These are phyloP conservation scores for Fibroporia radiculosa DNA, from an alignment of 768 basidiomycete species.

Conservation along the genomic window DNA sequence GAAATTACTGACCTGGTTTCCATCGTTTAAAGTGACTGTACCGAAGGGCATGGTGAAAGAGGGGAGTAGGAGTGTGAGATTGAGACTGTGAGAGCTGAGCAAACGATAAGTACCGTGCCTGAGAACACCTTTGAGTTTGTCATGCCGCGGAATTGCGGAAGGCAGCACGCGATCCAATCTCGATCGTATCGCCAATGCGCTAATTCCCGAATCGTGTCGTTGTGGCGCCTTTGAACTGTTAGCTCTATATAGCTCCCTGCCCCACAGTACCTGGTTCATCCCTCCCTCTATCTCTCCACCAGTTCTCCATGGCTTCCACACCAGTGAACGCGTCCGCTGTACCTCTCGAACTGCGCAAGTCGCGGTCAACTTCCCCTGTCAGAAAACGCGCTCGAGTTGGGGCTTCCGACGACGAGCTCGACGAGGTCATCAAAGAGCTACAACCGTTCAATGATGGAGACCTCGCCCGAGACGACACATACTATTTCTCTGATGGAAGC, in stretches of 20 bases:
- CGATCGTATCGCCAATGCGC: too few relatives aligned
- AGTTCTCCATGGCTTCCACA: too few relatives aligned
- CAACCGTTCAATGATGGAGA: not conserved
- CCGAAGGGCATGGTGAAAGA: conserved; percentile 26
- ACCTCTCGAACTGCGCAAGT: too few relatives aligned
- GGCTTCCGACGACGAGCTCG: not conserved
- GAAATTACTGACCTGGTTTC: conserved; percentile 27
- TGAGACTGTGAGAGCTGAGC: not conserved
- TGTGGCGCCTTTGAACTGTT: not conserved
- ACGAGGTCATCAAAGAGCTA: conserved; percentile 3
- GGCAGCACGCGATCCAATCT: too few relatives aligned
- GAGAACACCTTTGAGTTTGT: too few relatives aligned
- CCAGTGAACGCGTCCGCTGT: too few relatives aligned
- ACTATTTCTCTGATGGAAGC: conserved; percentile 66
- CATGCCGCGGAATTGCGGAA: too few relatives aligned
- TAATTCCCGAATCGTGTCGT: too few relatives aligned
- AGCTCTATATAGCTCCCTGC: too few relatives aligned
- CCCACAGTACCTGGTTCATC: too few relatives aligned
- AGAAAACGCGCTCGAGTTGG: conserved; percentile 3
- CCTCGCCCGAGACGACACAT: conserved; percentile 22
- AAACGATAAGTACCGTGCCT: too few relatives aligned
- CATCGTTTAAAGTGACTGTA: conserved; percentile 28
- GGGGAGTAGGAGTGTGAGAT: not conserved
- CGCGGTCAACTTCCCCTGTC: not conserved
- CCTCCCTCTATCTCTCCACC: too few relatives aligned